A percentile compares a stretch with the other conserved stretches of the same genome.
Conservation (phyloP, 805 yeast genomes). For the Pichia kluyveri region DNA sequence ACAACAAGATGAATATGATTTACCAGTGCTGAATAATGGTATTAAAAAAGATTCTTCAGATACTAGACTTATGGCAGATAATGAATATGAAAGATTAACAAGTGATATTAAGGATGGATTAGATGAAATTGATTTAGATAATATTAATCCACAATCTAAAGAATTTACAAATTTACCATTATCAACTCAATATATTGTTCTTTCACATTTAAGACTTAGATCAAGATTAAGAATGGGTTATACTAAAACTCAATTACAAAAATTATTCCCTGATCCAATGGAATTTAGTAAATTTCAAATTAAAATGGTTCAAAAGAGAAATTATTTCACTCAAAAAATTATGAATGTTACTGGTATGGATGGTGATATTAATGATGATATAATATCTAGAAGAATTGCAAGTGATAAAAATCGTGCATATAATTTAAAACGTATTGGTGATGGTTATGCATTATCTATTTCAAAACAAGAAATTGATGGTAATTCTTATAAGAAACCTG, state of each 20-base stretch:
- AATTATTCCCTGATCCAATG: slow-evolving; percentile 73
- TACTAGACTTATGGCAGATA: slow-evolving; percentile 63
- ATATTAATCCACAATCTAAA: slow-evolving; percentile 74
- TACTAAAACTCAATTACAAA: slow-evolving; percentile 76
- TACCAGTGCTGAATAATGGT: slow-evolving; percentile 51
- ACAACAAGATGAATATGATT: slow-evolving; percentile 72
- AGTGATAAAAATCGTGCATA: slow-evolving; percentile 77
- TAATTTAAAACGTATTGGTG: slow-evolving; percentile 61
- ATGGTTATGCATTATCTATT: slow-evolving; percentile 77
- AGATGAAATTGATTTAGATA: slow-evolving; percentile 59
- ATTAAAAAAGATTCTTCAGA: slow-evolving; percentile 50
- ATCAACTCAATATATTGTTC: slow-evolving; percentile 78
- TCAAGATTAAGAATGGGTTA: slow-evolving; percentile 95
- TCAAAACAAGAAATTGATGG: slow-evolving; percentile 26
- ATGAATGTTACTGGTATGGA: slow-evolving; percentile 81
- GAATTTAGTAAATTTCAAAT: slow-evolving; percentile 92
- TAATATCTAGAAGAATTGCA: slow-evolving; percentile 54
- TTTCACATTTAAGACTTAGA: slow-evolving; percentile 72
- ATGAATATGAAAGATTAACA: slow-evolving; percentile 57
- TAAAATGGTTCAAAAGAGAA: slow-evolving; percentile 84
- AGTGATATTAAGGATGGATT: slow-evolving; percentile 50
- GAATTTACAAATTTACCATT: slow-evolving; percentile 73
- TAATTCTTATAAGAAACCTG: slow-evolving; percentile 26
- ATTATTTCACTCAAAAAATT: slow-evolving; percentile 78
- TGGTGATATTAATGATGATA: slow-evolving; percentile 31